phyloP scores from a whole-genome alignment of 164 flowering plant genomes.

The Akebia trifoliata region DNA sequence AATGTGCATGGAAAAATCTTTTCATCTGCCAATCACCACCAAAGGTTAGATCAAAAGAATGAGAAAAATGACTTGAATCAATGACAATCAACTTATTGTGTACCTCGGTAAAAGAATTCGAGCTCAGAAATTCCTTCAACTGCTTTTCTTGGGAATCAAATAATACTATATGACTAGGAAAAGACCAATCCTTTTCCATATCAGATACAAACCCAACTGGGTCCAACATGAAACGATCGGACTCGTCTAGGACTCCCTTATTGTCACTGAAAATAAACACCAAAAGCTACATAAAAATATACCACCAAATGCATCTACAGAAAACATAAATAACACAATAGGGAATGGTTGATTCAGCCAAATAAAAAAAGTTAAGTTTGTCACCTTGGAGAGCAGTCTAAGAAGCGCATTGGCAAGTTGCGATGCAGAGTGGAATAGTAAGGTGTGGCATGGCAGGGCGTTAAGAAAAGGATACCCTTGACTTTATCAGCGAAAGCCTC shows the following conservation, averaged over 20 bases:
- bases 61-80: neutral
- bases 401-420: constrained; percentile 74
- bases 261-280: constrained; percentile 40
- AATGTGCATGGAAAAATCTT: constrained; percentile 88
- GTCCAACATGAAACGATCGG: constrained; percentile 75
- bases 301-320: neutral
- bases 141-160: constrained; percentile 66
- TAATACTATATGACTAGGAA: constrained; percentile 76
- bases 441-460: constrained; percentile 93
- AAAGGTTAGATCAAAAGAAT: neutral
- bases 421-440: constrained; percentile 74
- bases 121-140: constrained; percentile 44
- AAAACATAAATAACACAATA: neutral
- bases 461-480: constrained; percentile 61
- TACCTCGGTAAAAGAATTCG: constrained; percentile 68
- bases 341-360: neutral
- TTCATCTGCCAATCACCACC: constrained; percentile 35
- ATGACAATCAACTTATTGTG: neutral
- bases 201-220: constrained; percentile 55
- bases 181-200: constrained; percentile 51
- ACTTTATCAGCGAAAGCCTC: constrained; percentile 59
- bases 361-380: neutral
- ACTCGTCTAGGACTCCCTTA: constrained; percentile 56
- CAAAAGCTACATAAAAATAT: neutral
- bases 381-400: constrained; percentile 96